Base-by-base conservation (phyloP, 495 filamentous ascomycete species). In the Aspergillus sparsus region DNA sequence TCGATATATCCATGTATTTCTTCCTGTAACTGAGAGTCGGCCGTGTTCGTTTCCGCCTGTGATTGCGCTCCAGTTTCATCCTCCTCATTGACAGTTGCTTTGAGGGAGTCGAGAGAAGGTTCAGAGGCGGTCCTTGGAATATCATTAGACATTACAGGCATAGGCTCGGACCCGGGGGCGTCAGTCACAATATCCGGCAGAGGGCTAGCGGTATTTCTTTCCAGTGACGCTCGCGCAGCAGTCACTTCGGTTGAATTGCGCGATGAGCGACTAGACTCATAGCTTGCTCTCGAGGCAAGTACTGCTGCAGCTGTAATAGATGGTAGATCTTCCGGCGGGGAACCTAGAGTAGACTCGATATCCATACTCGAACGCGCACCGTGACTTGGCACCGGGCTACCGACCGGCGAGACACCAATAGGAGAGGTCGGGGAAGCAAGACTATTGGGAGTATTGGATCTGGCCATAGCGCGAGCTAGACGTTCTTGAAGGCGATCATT, bases 401-500 rank as follows among this genome's bases (percentile, higher is more conserved):
- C 66, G 36, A 72, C 64, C 45, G 68, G 73, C 7, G 72, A 68
- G 13, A 69, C 59, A 49, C 66, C 68, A 55, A 65, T 69, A 12
- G 76, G 63, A 3, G 76, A 69, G 50, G 73, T 73, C n/a, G 69
- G 70, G 5, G 72, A 70, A 27, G 65, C 61, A 9, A 62, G 42
- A 55, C 65, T 71, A 1, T 61, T 61, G 6, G 67, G 41, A 16
- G 70, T 60, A 47, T 72, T 80, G 7, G 70, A 70, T 44, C 79
- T 80, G 0, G 77, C 82, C 67, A 88, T 75, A 11, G 87, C 87
- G 41, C 83, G 83, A 37, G 92, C 93, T 6, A 97, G 78, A 33
- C 91, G 85, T 73, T 96, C 92, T 70, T 96, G 92, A 39, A 97
- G 81, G 11, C 90, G 83, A 61, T 91, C 89, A 78, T 88, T 93